Evolutionary conservation across 441 rosid genomes (phyloP).

Genomic region (Codiaeum variegatum): DNA sequence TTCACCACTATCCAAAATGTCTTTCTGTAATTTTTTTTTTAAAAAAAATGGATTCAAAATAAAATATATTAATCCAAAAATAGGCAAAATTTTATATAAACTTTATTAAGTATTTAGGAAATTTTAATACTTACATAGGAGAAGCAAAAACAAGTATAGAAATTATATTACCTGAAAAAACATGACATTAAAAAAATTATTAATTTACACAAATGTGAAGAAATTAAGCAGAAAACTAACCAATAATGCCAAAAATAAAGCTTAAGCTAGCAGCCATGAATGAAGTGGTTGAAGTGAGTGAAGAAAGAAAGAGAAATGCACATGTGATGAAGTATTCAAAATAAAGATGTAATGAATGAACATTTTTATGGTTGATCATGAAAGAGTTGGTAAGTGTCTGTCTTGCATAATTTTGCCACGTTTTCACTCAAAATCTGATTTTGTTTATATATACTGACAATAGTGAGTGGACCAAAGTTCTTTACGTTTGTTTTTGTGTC

Average conservation of each 20-base stretch:
- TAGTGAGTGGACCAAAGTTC: neutral
- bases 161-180: slow-evolving; percentile 45
- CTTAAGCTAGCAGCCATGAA: slow-evolving; percentile 37
- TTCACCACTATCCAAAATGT: slow-evolving; percentile 41
- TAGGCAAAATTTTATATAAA: no score
- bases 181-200: neutral
- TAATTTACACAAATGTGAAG: neutral
- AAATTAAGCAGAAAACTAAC: slow-evolving; percentile 14
- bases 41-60: no score
- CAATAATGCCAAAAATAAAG: slow-evolving; percentile 39
- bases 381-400: neutral
- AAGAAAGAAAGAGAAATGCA: no score
- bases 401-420: neutral
- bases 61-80: no score
- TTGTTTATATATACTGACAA: neutral
- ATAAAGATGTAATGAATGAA: neutral
- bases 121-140: slow-evolving; percentile 42
- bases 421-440: neutral
- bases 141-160: slow-evolving; percentile 46
- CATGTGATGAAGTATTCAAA: no score
- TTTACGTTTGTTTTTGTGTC: neutral
- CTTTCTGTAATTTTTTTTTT: slow-evolving; percentile 24
- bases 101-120: neutral
- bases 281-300: no score
- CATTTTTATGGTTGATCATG: neutral